A percentile compares a stretch with the other conserved stretches of the same genome.
Evolutionary conservation across 345 rosid species (phyloP).

Genomic region (Lagerstroemia speciosa): DNA sequence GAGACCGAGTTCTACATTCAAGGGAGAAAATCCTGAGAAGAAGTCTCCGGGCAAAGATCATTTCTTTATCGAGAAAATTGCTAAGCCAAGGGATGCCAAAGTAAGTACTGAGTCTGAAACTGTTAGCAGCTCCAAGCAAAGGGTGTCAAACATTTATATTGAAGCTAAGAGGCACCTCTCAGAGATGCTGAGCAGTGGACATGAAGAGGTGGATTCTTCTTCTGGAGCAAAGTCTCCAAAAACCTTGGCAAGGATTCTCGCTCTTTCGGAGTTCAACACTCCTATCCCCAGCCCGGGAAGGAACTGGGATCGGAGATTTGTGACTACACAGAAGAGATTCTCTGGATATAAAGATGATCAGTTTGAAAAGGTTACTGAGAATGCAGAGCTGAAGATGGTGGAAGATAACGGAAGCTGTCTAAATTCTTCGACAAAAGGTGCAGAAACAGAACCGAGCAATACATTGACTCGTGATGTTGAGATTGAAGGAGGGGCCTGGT

Average conservation of each 20-base stretch:
- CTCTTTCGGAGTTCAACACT: conserved; percentile 68
- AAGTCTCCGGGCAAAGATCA: conserved; percentile 70
- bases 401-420: conserved; percentile 26
- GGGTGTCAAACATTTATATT: conserved; percentile 56
- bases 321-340: conserved; percentile 41
- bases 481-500: conserved; percentile 13
- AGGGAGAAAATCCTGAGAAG: conserved; percentile 42
- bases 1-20: conserved; percentile 16
- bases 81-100: conserved; percentile 34
- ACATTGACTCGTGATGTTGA: background rate
- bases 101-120: conserved; percentile 19
- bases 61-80: conserved; percentile 74
- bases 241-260: conserved; percentile 75
- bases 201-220: conserved; percentile 34
- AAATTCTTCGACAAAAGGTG: conserved; percentile 13
- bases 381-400: conserved; percentile 19
- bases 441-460: conserved; percentile 16
- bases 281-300: conserved; percentile 67
- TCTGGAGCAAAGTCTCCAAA: conserved; percentile 31
- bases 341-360: conserved; percentile 26
- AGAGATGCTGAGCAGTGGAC: conserved; percentile 62
- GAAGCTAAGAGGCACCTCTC: conserved; percentile 95
- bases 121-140: conserved; percentile 29
- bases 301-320: conserved; percentile 34
- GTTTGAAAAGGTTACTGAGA: conserved; percentile 20